Evolutionary conservation across 495 filamentous ascomycete genomes (phyloP), one percentile per base, ranked within the genome.

Genomic region (Tuber aestivum): DNA sequence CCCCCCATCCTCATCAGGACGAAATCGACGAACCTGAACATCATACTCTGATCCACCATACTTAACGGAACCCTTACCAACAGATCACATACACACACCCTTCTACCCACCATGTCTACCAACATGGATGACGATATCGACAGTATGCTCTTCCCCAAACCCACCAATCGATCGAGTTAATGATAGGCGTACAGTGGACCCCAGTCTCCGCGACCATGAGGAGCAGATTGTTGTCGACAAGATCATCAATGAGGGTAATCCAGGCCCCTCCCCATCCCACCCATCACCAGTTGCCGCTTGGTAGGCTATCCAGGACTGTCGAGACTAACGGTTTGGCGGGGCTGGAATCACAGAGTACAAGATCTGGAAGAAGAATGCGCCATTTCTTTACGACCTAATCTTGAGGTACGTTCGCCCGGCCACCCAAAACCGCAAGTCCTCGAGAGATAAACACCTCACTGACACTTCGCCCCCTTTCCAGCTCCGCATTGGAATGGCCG

Each of bases 351-450:
- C 83, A 95, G 96, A 98, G 85, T 99, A 99, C 88, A 99, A 99
- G 84, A 97, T 93, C 78, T 99, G 96, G 96, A 99, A 99, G 88
- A 99, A 99, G 89, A 98, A 98, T 85, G 92, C 93, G 78, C 94
- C 95, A 4, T 97, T 97, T 84, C 92, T 99, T 79, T 99, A 99
- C 84, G 96, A 97, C 82, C 91, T 97, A 87, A 94, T 98, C 75
- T 85, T 97, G 42, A 94, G 89, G 90, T 90, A 78, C 72, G 65
- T 42, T 45, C 56, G 50, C 80, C 48, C 41, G 41, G n/a, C 38
- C n/a, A 75, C 40, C n/a, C 37, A 40, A 23, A 50, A 70, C 37
- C 16, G 23, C 65, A 6, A 35, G 1, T 12, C 50, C 37, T 71
- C 16, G 72, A 71, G 4, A 18, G 16, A 37, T 37, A 18, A 70